phyloP scores from a whole-genome alignment of 2,329 filamentous ascomycete genomes.

The Emmonsiellopsis sp. region DNA sequence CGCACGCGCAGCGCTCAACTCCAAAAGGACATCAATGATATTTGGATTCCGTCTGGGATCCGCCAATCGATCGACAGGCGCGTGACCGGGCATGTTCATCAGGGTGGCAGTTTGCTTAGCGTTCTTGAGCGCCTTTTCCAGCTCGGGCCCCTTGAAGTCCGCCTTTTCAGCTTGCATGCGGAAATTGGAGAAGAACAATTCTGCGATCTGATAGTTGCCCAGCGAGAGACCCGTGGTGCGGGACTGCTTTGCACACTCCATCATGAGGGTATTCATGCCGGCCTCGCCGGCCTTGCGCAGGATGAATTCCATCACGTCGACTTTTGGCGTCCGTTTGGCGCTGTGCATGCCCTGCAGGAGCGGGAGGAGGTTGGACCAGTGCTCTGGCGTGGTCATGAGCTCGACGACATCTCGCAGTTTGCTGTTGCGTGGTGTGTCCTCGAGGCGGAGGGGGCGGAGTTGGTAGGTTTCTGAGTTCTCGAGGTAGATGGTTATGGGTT shows the following conservation, averaged over 20 bases:
- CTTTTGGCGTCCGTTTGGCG: conserved; percentile 18
- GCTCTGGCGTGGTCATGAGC: conserved; percentile 27
- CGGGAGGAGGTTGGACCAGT: conserved; percentile 33
- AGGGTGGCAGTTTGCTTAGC: conserved; percentile 26
- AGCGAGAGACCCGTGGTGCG: conserved; percentile 28
- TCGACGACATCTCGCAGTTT: conserved; percentile 22
- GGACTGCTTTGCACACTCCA: conserved; percentile 28
- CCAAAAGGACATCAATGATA: conserved; percentile 34
- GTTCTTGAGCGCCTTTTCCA: conserved; percentile 21
- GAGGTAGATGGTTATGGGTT: conserved; percentile 32
- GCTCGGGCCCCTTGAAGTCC: conserved; percentile 23
- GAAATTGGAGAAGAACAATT: conserved; percentile 27
- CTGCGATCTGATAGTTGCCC: conserved; percentile 18
- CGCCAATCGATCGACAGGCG: conserved; percentile 9
- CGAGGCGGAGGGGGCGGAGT: conserved; percentile 27
- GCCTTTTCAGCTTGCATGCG: conserved; percentile 25
- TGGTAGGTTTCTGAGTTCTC: conserved; percentile 27
- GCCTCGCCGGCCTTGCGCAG: conserved; percentile 28
- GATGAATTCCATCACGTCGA: conserved; percentile 23
- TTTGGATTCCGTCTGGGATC: conserved; percentile 33
- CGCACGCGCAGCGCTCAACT: conserved; percentile 36
- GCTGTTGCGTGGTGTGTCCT: conserved; percentile 23
- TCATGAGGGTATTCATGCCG: conserved; percentile 25
- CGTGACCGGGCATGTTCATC: conserved; percentile 28
- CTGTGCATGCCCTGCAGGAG: conserved; percentile 30